Base-by-base conservation (phyloP, 202 grass and related monocot genomes). In the Carex sylvatica region DNA sequence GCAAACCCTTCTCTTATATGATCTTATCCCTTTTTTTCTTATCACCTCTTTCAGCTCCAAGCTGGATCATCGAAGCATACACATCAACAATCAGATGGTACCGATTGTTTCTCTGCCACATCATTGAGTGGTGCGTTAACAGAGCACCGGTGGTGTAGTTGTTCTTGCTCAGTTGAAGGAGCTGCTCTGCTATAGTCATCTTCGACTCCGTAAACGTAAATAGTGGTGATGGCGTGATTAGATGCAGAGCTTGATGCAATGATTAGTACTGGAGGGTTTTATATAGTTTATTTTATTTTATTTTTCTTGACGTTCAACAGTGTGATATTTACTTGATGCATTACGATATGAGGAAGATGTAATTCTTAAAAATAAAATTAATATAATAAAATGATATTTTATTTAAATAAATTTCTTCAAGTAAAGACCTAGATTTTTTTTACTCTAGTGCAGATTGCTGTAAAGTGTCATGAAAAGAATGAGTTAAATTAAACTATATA, bases 31-130 rank as follows among this genome's bases (percentile, higher is more conserved):
- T 35, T 4, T 35, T 83, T 14, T 79, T 82, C 56, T 7, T 26
- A 35, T n/a, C 47, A 70, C 69, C 71, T 22, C 80, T 46, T 75
- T 30, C 49, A 2, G 7, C 15, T 54, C 9, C 78, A 30, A 93
- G 91, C 85, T 54, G 40, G 24, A 35, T 65, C 14, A 78, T 89
- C 14, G 71, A 51, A 51, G 12, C 33, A 54, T 93, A 96, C 75
- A 97, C 80, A 87, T 93, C 91, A 3, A 46, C 44, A 80, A 89
- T 86, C 85, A 61, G 31, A 65, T 91, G 83, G 22, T 72, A 86
- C 82, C 58, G 67, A n/a, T 87, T 60, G 35, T 65, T 87, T 44
- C 69, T 82, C 84, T 30, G 70, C 83, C 23, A 35, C 69, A 4
- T 36, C 44, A 3, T 77, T 54, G 1, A 6, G 7, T 13, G 63